Percentiles rank a stretch among this genome's conserved stretches.
Evolutionary conservation across 2,329 filamentous ascomycete genomes (phyloP).

Genomic region (Penicillium oxalicum): DNA sequence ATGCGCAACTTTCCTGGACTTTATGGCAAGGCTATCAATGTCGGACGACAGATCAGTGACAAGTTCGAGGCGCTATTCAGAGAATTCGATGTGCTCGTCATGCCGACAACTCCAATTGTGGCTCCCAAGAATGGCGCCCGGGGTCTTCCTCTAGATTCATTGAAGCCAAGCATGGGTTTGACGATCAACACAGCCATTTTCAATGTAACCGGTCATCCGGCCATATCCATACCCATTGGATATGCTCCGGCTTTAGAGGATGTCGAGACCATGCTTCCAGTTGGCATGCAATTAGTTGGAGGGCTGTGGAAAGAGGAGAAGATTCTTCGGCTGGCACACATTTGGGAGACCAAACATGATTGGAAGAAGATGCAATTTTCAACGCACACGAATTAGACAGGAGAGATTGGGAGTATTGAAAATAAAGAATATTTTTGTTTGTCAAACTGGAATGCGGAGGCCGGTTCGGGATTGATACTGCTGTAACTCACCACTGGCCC

Average conservation of each 20-base stretch:
- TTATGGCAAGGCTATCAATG: slow-evolving; percentile 39
- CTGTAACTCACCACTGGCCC: no score
- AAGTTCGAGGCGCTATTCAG: slow-evolving; percentile 38
- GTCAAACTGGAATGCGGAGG: background rate
- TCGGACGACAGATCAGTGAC: slow-evolving; percentile 35
- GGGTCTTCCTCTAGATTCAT: slow-evolving; percentile 20
- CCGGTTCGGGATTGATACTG: no score
- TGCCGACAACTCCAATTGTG: slow-evolving; percentile 33
- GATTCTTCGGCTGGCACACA: slow-evolving; percentile 18
- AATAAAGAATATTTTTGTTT: no score
- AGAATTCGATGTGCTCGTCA: slow-evolving; percentile 37
- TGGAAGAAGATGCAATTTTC: slow-evolving; percentile 18
- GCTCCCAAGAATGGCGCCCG: slow-evolving; percentile 21
- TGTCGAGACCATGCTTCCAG: slow-evolving; percentile 37
- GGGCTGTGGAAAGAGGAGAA: slow-evolving; percentile 26
- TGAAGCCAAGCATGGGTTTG: slow-evolving; percentile 43
- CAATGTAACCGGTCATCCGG: slow-evolving; percentile 54
- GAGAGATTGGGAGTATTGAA: background rate
- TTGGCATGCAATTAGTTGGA: slow-evolving; percentile 53
- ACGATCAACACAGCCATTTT: slow-evolving; percentile 54
- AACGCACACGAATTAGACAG: slow-evolving; percentile 5
- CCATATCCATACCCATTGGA: slow-evolving; percentile 48
- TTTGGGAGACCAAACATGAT: slow-evolving; percentile 22
- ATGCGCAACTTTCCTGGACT: slow-evolving; percentile 36
- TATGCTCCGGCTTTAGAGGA: slow-evolving; percentile 31